Conservation (phyloP, 1,284 basidiomycete genomes). For the Chondrostereum purpureum region DNA sequence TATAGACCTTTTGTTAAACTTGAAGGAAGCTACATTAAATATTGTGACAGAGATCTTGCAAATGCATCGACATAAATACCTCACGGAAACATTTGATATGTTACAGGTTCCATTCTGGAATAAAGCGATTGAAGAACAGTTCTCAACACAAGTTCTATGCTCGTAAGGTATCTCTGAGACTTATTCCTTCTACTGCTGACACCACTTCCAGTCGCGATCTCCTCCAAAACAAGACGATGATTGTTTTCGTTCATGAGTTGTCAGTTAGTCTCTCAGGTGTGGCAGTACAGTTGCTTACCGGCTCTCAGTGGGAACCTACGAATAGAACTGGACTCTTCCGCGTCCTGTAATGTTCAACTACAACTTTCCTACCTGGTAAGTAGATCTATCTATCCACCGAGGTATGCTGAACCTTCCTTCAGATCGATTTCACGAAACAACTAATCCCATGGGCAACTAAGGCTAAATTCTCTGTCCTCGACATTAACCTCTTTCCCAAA, state of each 20-base stretch:
- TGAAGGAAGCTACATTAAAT: neutral
- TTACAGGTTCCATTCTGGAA: conserved; percentile 75
- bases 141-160: conserved; percentile 78
- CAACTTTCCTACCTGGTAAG: conserved; percentile 79
- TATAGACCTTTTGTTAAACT: conserved; percentile 17
- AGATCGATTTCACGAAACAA: conserved; percentile 84
- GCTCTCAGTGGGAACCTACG: conserved; percentile 75
- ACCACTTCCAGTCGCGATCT: conserved; percentile 47
- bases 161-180: conserved; percentile 53
- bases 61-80: conserved; percentile 72
- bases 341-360: conserved; percentile 67
- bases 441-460: conserved; percentile 72
- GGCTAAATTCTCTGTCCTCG: conserved; percentile 70
- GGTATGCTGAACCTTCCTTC: conserved; percentile 7
- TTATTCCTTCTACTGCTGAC: conserved; percentile 9
- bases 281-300: neutral
- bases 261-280: conserved; percentile 29
- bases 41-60: conserved; percentile 66
- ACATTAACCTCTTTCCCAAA: conserved; percentile 83
- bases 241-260: conserved; percentile 91
- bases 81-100: conserved; percentile 70
- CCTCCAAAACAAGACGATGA: conserved; percentile 61
- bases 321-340: conserved; percentile 67
- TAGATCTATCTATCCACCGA: conserved; percentile 3
- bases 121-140: conserved; percentile 58